Evolutionary conservation across 1,139 yeast species (phyloP).

Genomic region (Suhomyces yuchorum): DNA sequence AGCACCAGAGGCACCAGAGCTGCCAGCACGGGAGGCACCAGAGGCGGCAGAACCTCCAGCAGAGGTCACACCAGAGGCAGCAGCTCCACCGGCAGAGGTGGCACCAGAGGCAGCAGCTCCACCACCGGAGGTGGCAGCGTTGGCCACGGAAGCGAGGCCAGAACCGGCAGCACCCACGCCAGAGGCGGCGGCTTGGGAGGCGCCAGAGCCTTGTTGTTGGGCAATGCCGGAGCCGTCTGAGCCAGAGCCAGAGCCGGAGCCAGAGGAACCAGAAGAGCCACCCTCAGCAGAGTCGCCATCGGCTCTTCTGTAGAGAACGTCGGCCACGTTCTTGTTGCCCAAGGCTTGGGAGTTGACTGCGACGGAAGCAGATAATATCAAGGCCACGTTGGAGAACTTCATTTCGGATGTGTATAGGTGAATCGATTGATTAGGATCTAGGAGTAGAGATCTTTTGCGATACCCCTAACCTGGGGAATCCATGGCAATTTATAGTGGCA

Average conservation of each 20-base stretch:
- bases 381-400: conserved; percentile 20
- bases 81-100: conserved; percentile 28
- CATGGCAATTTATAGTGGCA: not conserved
- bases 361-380: conserved; percentile 18
- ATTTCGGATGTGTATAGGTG: conserved; percentile 7
- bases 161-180: not conserved
- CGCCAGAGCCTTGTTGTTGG: not conserved
- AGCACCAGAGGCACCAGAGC: conserved; percentile 42
- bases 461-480: not conserved
- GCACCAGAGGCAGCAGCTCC: conserved; percentile 35
- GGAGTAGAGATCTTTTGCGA: not conserved
- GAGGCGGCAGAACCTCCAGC: conserved; percentile 50
- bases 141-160: not conserved
- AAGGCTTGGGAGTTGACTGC: conserved; percentile 17
- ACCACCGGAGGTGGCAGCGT: conserved; percentile 30
- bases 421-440: too few relatives aligned
- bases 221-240: not conserved
- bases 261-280: not conserved
- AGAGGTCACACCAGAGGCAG: conserved; percentile 39
- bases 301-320: conserved; percentile 13
- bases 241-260: not conserved
- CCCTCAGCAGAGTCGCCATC: conserved; percentile 28
- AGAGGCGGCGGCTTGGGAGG: not conserved
- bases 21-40: conserved; percentile 39
- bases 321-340: conserved; percentile 1